phyloP scores from a whole-genome alignment of 768 basidiomycete species.

The Tricholoma hemisulphureum region DNA sequence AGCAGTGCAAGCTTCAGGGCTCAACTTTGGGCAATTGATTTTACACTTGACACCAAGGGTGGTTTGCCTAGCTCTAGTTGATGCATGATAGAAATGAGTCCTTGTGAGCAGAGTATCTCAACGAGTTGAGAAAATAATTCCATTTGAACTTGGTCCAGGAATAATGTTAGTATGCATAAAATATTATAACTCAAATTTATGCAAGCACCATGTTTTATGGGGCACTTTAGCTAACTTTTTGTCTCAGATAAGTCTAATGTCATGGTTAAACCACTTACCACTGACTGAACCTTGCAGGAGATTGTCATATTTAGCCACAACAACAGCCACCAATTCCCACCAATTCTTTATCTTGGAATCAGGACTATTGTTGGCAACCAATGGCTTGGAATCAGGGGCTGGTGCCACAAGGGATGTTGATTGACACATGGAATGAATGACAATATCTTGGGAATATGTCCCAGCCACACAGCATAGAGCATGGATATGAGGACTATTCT shows the following conservation, averaged over 20 bases:
- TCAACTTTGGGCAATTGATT: background rate
- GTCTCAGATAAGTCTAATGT: background rate
- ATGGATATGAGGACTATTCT: constrained; percentile 2
- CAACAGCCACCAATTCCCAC: background rate
- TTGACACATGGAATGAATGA: background rate
- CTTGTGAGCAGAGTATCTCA: background rate
- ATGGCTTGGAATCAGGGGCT: background rate
- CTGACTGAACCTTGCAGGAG: background rate
- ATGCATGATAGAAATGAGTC: background rate
- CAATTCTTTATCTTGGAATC: background rate
- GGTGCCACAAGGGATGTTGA: background rate
- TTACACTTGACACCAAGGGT: background rate
- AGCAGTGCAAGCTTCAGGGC: background rate
- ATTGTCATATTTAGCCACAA: background rate
- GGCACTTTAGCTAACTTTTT: background rate
- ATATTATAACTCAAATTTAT: background rate
- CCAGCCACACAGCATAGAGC: constrained; percentile 1
- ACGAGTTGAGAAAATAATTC: background rate
- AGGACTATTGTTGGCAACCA: background rate
- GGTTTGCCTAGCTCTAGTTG: background rate
- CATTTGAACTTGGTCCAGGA: background rate
- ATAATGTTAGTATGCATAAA: background rate
- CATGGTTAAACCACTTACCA: background rate
- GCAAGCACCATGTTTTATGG: background rate
- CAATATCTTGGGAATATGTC: constrained; percentile 5